Conservation (phyloP, 768 basidiomycete genomes). For the Boletellus ananiceps region DNA sequence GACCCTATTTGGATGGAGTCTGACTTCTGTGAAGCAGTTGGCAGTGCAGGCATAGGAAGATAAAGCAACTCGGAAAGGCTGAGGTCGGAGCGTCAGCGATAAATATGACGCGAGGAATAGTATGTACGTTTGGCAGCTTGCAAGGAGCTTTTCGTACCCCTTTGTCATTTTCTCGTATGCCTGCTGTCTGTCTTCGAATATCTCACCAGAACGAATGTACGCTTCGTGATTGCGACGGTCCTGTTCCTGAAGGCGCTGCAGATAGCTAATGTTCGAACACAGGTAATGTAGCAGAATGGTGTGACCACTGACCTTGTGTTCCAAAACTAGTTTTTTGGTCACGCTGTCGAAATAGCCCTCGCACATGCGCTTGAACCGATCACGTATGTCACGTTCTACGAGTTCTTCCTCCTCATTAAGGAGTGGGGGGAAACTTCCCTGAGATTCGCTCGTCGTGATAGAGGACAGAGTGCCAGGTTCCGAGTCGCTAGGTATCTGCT, state of each 20-base stretch:
- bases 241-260: constrained; percentile 90
- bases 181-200: constrained; percentile 98
- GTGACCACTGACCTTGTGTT: constrained; percentile 68
- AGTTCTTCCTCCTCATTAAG: constrained; percentile 62
- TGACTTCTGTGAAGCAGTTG: constrained; percentile 73
- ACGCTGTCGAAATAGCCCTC: constrained; percentile 91
- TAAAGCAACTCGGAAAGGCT: constrained; percentile 92
- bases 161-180: constrained; percentile 99
- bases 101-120: neutral
- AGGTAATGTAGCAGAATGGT: neutral
- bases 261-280: neutral
- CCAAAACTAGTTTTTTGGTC: constrained; percentile 84
- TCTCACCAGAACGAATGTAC: constrained; percentile 98
- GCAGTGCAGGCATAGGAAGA: constrained; percentile 76
- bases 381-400: constrained; percentile 80
- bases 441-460: constrained; percentile 28
- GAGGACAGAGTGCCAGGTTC: constrained; percentile 56
- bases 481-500: constrained; percentile 52
- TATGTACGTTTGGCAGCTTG: constrained; percentile 81
- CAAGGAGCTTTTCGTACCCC: constrained; percentile 85
- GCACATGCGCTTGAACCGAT: constrained; percentile 88
- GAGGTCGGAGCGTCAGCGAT: constrained; percentile 9
- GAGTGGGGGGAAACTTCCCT: constrained; percentile 39
- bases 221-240: constrained; percentile 97
- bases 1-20: constrained; percentile 77